Base-by-base conservation (phyloP, 2,329 filamentous ascomycete genomes). In the Verticillium albo-atrum region DNA sequence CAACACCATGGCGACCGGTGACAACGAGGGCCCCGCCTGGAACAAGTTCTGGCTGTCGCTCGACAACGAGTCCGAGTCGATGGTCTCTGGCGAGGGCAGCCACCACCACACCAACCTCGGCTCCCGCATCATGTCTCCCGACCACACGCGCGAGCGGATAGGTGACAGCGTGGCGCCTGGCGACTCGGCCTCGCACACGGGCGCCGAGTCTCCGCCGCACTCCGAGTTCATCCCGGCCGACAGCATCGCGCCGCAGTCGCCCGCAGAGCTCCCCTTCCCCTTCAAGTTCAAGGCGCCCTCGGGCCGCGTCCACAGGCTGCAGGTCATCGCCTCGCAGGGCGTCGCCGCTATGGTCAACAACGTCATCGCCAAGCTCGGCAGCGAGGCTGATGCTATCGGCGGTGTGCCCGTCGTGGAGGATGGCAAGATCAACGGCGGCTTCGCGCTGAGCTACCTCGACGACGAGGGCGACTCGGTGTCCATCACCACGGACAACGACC, bases 11-110 rank as follows among this genome's bases (percentile, higher is more conserved):
- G 88, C 85, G 47, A 92, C 88, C 57, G 85, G 86, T 50, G 94
- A 97, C 71, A 92, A 87, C 67, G 95, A 99, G 76, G 95, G 95
- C 0, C 95, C 95, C 5, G 95, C 95, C 6, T 99, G 95, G 95
- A 98, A 97, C 80, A 99, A 98, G 76, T 99, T 99, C 79, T 99
- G 95, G 95, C 82, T 98, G 66, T 98, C 95, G 1, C 88, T 99
- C 68, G 86, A 98, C 74, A 87, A 96, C 68, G 94, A 97, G 73
- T 94, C 93, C 15, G 95, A 98, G 75, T 99, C 95, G 2, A 89
- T 97, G 83, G 88, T 98, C 74, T 99, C 95, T 61, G 95, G 93
- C 61, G 92, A 96, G 60, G 91, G 89, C 55, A 91, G 90, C 69
- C 82, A 87, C 67, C 80, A 79, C 68, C 72, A 86, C 80, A 68